phyloP scores from a whole-genome alignment of 2,329 filamentous ascomycete genomes.

The Claviceps sorghi region DNA sequence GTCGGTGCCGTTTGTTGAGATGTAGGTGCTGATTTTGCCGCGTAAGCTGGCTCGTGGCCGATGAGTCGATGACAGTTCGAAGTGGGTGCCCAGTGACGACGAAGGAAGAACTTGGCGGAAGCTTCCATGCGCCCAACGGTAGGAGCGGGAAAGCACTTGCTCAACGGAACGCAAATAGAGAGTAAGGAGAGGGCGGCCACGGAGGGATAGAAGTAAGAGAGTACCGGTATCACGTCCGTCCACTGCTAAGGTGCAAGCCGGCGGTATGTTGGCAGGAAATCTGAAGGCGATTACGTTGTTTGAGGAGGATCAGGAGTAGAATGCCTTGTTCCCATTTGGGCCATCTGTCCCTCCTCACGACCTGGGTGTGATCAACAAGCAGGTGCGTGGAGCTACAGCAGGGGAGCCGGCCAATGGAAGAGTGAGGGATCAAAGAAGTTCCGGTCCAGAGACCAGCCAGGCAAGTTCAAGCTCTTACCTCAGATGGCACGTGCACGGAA shows the following conservation, averaged over 20 bases:
- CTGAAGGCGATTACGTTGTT: conserved; percentile 7
- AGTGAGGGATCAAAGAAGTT: conserved; percentile 8
- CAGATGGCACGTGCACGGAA: background rate
- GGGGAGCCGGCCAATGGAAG: conserved; percentile 8
- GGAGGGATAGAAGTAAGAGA: conserved; percentile 9
- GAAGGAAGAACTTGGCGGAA: conserved; percentile 14
- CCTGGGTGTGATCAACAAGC: conserved; percentile 1
- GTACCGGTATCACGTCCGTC: conserved; percentile 10
- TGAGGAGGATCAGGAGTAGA: conserved; percentile 9
- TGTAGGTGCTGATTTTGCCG: conserved; percentile 12
- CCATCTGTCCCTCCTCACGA: conserved; percentile 17
- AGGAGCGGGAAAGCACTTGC: conserved; percentile 8
- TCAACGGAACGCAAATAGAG: conserved; percentile 4
- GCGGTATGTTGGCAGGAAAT: conserved; percentile 10
- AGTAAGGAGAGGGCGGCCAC: conserved; percentile 8
- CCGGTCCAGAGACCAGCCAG: conserved; percentile 5
- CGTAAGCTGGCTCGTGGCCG: conserved; percentile 7
- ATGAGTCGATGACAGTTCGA: conserved; percentile 4
- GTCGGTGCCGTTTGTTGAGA: background rate
- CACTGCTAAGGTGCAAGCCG: conserved; percentile 15
- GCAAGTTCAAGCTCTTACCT: background rate
- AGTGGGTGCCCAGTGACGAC: conserved; percentile 11
- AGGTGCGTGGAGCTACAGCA: conserved; percentile 6
- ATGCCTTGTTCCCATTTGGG: conserved; percentile 15
- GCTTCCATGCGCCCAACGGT: conserved; percentile 25